Evolutionary conservation across 139 green algal genomes (phyloP).

Genomic region (Coccomyxa sp.): DNA sequence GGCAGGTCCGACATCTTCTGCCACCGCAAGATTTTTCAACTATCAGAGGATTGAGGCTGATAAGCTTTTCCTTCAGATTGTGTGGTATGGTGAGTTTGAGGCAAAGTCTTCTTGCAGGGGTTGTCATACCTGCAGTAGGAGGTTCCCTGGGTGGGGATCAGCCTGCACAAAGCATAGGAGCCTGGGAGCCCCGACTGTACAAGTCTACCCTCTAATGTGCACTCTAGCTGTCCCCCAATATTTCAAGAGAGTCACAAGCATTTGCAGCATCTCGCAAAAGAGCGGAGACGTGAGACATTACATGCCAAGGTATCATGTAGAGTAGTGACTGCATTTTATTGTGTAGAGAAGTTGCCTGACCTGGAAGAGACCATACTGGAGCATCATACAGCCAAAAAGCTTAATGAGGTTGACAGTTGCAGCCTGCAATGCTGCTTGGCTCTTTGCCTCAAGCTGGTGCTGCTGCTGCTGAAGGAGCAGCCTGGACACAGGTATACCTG

Average conservation of each 20-base stretch:
- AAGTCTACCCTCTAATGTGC: no score
- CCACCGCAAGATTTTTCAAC: background rate
- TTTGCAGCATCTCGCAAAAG: no score
- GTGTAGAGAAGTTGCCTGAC: no score
- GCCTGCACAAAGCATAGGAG: no score
- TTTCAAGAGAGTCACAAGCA: no score
- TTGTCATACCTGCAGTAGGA: conserved; percentile 9
- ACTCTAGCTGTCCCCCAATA: no score
- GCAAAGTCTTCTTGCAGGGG: background rate
- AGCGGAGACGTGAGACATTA: no score
- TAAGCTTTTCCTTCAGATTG: background rate
- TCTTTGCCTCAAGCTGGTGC: background rate
- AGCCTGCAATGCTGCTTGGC: no score
- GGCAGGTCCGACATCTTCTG: background rate
- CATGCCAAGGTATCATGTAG: no score
- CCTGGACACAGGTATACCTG: background rate
- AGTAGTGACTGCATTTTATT: no score
- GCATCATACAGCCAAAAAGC: background rate
- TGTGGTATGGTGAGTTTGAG: background rate
- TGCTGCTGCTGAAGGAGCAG: background rate
- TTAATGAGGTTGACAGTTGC: background rate
- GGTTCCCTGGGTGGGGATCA: conserved; percentile 29
- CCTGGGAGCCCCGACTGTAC: no score
- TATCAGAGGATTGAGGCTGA: background rate
- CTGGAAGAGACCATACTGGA: background rate